These are phyloP conservation scores for Lodderomyces metapsilosis DNA, from an alignment of 1,139 yeast genomes.

Conservation along the genomic window DNA sequence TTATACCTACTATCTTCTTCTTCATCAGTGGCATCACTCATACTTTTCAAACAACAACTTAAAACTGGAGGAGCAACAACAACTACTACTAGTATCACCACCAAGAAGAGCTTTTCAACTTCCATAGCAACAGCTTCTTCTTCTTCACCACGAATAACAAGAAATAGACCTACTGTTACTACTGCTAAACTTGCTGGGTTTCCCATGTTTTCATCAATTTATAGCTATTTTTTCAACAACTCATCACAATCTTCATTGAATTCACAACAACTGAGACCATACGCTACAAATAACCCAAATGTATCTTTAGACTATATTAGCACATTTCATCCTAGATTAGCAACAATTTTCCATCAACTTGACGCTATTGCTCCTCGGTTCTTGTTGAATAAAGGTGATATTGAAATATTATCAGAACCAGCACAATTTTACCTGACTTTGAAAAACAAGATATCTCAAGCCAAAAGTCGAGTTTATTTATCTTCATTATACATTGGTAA, in stretches of 20 bases:
- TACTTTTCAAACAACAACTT: constrained; percentile 2
- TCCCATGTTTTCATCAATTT: constrained; percentile 9
- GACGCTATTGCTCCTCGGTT: constrained; percentile 74
- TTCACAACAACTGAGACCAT: constrained; percentile 5
- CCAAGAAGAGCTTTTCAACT: not conserved
- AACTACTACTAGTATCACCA: not conserved
- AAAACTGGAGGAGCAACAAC: not conserved
- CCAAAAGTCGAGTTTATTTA: constrained; percentile 67
- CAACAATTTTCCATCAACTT: constrained; percentile 52
- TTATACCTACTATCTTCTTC: not conserved
- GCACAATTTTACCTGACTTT: constrained; percentile 64
- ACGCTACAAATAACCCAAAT: constrained; percentile 30
- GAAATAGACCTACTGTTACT: not conserved
- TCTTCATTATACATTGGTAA: constrained; percentile 89
- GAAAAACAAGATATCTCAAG: constrained; percentile 50
- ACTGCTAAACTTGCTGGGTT: constrained; percentile 1
- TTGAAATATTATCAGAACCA: constrained; percentile 68
- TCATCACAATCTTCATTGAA: constrained; percentile 1
- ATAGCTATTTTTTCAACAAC: constrained; percentile 10
- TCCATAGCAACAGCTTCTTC: not conserved
- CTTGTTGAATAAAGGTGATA: constrained; percentile 54
- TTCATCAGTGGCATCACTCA: constrained; percentile 1
- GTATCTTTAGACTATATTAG: constrained; percentile 17
- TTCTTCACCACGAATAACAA: not conserved
- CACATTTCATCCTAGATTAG: constrained; percentile 48